Conservation (phyloP, 179 eudicot species). For the Beta corolliflora region DNA sequence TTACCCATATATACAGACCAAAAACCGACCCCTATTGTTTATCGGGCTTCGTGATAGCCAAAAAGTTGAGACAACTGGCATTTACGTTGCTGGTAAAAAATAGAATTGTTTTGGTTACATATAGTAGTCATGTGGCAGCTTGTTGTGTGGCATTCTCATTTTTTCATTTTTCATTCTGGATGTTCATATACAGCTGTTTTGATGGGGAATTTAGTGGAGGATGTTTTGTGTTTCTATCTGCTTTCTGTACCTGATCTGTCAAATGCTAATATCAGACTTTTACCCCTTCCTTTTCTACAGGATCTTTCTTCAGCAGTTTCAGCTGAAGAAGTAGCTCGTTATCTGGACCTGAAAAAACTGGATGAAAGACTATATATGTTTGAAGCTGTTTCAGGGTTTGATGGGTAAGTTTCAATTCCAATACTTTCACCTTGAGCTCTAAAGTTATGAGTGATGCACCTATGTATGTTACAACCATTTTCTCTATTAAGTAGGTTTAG, state of each 20-base stretch:
- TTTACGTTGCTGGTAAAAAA: not conserved
- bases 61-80: not conserved
- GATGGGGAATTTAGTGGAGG: not conserved
- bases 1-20: not conserved
- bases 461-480: not conserved
- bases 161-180: not conserved
- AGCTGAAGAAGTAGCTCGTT: slow-evolving; percentile 84
- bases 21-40: not conserved
- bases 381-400: slow-evolving; percentile 85
- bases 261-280: slow-evolving; percentile 1
- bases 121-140: not conserved
- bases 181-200: not conserved
- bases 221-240: not conserved
- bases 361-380: slow-evolving; percentile 86
- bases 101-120: not conserved
- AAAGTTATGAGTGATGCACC: not conserved
- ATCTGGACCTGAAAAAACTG: slow-evolving; percentile 86
- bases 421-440: not conserved
- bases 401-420: slow-evolving; percentile 54
- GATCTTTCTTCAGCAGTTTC: slow-evolving; percentile 82
- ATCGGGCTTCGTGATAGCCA: no score
- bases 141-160: no score
- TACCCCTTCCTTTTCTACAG: slow-evolving; percentile 30
- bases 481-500: not conserved
- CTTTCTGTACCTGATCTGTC: not conserved